phyloP scores from a whole-genome alignment of 768 basidiomycete genomes.

The Pleurotus platypus region DNA sequence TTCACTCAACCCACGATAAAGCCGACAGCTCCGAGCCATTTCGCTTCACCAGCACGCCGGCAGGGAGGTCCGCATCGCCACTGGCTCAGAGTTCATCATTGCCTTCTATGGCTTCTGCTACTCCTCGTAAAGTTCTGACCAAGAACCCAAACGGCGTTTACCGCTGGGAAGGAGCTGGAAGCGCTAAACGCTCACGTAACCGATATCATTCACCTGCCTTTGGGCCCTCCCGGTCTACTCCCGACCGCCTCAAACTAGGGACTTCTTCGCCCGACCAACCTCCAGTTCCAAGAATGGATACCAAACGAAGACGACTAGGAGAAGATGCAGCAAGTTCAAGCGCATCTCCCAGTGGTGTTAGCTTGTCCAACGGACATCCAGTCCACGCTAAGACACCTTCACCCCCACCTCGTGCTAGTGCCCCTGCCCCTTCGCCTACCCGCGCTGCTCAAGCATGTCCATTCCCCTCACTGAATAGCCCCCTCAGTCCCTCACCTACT shows the following conservation, averaged over 20 bases:
- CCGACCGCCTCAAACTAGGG: conserved; percentile 32
- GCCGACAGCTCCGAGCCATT: conserved; percentile 49
- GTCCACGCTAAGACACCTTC: conserved; percentile 15
- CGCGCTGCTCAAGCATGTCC: conserved; percentile 25
- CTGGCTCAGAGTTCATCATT: conserved; percentile 16
- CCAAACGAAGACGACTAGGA: conserved; percentile 60
- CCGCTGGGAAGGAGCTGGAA: conserved; percentile 75
- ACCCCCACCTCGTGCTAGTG: conserved; percentile 25
- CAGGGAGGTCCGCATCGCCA: conserved; percentile 21
- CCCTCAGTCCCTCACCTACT: conserved; percentile 24
- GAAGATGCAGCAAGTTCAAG: conserved; percentile 33
- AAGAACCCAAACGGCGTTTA: conserved; percentile 76
- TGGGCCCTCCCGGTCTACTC: conserved; percentile 46
- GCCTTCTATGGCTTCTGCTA: conserved; percentile 25
- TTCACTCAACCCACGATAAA: conserved; percentile 10
- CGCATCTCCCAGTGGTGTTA: conserved; percentile 23
- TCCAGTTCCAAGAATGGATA: conserved; percentile 34
- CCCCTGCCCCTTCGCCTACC: conserved; percentile 30
- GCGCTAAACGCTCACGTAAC: conserved; percentile 52
- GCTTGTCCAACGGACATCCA: conserved; percentile 15
- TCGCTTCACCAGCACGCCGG: conserved; percentile 52
- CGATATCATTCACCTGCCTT: conserved; percentile 75
- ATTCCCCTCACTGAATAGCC: conserved; percentile 28
- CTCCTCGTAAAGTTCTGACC: conserved; percentile 51
- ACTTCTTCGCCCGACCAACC: neutral